Conservation (phyloP, 805 yeast genomes). For the Barnettozyma sucrosica region DNA sequence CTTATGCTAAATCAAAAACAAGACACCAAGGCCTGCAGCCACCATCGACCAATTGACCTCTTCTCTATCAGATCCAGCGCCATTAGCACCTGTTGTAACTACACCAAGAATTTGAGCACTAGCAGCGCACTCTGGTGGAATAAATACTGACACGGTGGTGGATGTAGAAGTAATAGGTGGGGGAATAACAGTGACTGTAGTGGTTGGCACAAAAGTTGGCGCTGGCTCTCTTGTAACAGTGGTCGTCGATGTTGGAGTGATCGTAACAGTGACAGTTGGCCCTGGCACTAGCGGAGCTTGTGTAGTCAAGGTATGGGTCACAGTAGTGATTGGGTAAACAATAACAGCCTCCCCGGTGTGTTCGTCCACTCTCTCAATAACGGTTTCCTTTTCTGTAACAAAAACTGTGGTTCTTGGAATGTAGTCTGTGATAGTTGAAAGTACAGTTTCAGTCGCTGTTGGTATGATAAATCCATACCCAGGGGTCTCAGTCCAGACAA, state of each 20-base stretch:
- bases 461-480: constrained; percentile 15
- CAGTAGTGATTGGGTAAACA: constrained; percentile 16
- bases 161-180: background rate
- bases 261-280: background rate
- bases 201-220: background rate
- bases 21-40: constrained; percentile 1
- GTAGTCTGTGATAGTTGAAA: constrained; percentile 13
- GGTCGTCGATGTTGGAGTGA: background rate
- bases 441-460: constrained; percentile 7
- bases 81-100: background rate
- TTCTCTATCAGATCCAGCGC: constrained; percentile 2
- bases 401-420: constrained; percentile 15
- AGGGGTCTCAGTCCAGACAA: constrained; percentile 4
- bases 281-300: constrained; percentile 1
- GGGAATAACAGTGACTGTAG: background rate
- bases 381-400: constrained; percentile 2
- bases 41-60: constrained; percentile 7
- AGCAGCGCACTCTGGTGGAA: constrained; percentile 1
- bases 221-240: constrained; percentile 1
- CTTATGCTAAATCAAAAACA: background rate
- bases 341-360: constrained; percentile 11
- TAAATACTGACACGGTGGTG: background rate
- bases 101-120: background rate
- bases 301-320: constrained; percentile 12
- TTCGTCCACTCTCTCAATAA: constrained; percentile 14